phyloP scores from a whole-genome alignment of 345 rosid genomes.

The Linum usitatissimum region DNA sequence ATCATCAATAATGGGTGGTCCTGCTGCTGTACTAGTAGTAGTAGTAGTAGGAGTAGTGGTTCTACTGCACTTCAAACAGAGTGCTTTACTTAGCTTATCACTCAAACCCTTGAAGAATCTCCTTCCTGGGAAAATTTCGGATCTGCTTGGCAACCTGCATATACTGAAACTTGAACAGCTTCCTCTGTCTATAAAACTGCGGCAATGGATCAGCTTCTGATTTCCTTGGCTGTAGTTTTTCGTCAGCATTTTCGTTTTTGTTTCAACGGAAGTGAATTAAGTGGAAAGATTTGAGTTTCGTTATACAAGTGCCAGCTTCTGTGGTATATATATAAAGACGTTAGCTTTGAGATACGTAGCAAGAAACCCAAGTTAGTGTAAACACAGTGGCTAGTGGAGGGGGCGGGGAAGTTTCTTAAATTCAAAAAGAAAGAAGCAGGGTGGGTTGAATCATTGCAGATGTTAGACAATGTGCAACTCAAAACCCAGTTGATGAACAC shows the following conservation, averaged over 20 bases:
- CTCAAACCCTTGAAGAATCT: slow-evolving; percentile 40
- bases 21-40: not conserved
- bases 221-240: slow-evolving; percentile 18
- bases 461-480: too few species aligned
- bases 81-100: slow-evolving; percentile 31
- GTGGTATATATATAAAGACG: not conserved
- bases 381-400: too few species aligned
- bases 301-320: not conserved
- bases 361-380: not conserved
- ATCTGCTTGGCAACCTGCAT: slow-evolving; percentile 33
- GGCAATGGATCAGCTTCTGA: slow-evolving; percentile 9
- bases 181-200: slow-evolving; percentile 10
- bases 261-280: not conserved
- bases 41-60: slow-evolving; percentile 30
- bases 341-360: not conserved
- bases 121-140: slow-evolving; percentile 31
- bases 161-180: slow-evolving; percentile 32
- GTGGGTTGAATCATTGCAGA: too few species aligned
- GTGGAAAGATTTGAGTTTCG: too few species aligned
- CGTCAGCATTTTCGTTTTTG: slow-evolving; percentile 19
- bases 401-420: too few species aligned
- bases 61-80: slow-evolving; percentile 29
- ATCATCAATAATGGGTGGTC: slow-evolving; percentile 28
- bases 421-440: too few species aligned
- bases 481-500: too few species aligned